Percentiles rank a stretch among this genome's conserved stretches.
phyloP scores from a whole-genome alignment of 306 rosid genomes.

The Canavalia gladiata region DNA sequence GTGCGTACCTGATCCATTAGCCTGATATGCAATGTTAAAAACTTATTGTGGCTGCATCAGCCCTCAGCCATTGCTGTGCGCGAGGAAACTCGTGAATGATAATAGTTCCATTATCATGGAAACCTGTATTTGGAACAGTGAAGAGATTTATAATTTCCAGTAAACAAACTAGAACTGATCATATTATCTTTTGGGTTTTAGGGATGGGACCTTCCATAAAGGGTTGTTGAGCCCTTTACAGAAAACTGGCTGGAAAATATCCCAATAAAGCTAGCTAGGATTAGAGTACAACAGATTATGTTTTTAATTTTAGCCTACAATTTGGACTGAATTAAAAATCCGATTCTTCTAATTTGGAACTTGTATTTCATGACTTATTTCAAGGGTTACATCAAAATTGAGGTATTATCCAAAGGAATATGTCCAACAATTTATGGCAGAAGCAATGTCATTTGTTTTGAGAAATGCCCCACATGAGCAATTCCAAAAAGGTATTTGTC shows the following conservation, averaged over 20 bases:
- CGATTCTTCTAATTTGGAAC: constrained; percentile 22
- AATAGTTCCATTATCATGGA: too few relatives aligned
- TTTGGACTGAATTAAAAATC: constrained; percentile 14
- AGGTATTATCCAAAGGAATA: constrained; percentile 85
- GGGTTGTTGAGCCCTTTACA: constrained; percentile 16
- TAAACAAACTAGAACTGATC: background rate
- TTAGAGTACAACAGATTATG: background rate
- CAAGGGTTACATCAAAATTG: constrained; percentile 75
- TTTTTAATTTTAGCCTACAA: constrained; percentile 32
- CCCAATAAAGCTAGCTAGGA: constrained; percentile 10
- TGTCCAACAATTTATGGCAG: constrained; percentile 86
- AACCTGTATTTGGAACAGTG: constrained; percentile 12
- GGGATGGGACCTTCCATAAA: background rate
- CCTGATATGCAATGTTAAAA: background rate
- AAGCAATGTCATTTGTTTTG: constrained; percentile 79
- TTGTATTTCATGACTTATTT: constrained; percentile 47
- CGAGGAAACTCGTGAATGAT: too few relatives aligned
- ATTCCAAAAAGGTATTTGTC: constrained; percentile 72
- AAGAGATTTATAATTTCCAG: background rate
- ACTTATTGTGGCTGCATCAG: background rate
- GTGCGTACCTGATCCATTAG: background rate
- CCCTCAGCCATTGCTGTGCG: background rate
- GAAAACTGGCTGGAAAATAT: background rate
- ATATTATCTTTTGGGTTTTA: background rate
- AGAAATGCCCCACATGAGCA: constrained; percentile 83